A percentile compares a stretch with the other conserved stretches of the same genome.
Evolutionary conservation across 2,329 filamentous ascomycete genomes (phyloP).

Genomic region (Arachnomyces sp.): DNA sequence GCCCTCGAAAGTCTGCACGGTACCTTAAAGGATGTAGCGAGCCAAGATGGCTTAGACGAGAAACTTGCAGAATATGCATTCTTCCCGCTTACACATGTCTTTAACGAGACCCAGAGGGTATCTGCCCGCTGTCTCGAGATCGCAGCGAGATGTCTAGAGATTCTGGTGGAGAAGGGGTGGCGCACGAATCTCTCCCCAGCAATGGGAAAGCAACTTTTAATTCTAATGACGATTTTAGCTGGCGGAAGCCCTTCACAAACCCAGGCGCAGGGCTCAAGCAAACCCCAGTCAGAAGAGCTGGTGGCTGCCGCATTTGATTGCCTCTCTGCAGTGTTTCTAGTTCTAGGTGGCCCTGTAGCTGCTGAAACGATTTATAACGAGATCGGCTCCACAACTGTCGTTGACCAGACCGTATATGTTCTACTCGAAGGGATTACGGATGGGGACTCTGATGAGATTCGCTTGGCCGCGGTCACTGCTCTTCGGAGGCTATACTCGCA

Average conservation of each 20-base stretch:
- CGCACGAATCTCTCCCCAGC: slow-evolving; percentile 59
- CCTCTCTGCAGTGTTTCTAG: slow-evolving; percentile 55
- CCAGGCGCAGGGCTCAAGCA: slow-evolving; percentile 19
- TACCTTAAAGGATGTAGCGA: slow-evolving; percentile 31
- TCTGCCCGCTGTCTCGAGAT: slow-evolving; percentile 63
- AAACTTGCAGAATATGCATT: slow-evolving; percentile 91
- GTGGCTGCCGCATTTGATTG: slow-evolving; percentile 62
- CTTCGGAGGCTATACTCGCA: slow-evolving; percentile 54
- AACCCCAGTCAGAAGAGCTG: slow-evolving; percentile 59
- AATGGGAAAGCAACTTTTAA: slow-evolving; percentile 73
- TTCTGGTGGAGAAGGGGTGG: slow-evolving; percentile 75
- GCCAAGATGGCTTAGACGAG: slow-evolving; percentile 52
- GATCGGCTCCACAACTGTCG: slow-evolving; percentile 58
- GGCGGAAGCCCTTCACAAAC: slow-evolving; percentile 58
- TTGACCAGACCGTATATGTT: slow-evolving; percentile 75
- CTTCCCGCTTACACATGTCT: slow-evolving; percentile 81
- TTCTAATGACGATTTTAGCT: slow-evolving; percentile 72
- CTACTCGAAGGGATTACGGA: slow-evolving; percentile 65
- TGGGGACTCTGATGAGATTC: slow-evolving; percentile 57
- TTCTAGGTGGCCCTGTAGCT: slow-evolving; percentile 43
- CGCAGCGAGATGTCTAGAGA: slow-evolving; percentile 63
- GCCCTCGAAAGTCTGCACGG: slow-evolving; percentile 38
- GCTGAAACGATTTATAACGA: slow-evolving; percentile 38
- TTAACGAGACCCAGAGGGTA: slow-evolving; percentile 65
- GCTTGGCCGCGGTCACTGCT: slow-evolving; percentile 59